Conservation (phyloP, 371 early-diverging fungal genomes). For the Scutellospora calospora region DNA sequence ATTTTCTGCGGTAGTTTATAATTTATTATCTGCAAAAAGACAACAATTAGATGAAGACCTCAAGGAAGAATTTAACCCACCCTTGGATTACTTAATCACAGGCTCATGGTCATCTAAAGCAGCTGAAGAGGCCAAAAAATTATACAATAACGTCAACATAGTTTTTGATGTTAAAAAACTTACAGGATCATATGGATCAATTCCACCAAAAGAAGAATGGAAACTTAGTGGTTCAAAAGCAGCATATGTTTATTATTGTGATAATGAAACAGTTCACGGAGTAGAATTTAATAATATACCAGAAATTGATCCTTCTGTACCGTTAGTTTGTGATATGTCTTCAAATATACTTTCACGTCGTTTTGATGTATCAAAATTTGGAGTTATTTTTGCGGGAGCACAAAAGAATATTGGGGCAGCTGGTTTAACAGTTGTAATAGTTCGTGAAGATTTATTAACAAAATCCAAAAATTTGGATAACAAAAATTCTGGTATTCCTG, state of each 20-base stretch:
- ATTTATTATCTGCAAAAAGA: constrained; percentile 77
- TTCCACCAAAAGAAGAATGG: constrained; percentile 74
- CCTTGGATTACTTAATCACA: constrained; percentile 90
- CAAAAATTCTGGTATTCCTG: constrained; percentile 49
- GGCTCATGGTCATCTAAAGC: constrained; percentile 95
- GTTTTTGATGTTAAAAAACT: constrained; percentile 66
- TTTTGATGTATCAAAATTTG: constrained; percentile 85
- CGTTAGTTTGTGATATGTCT: constrained; percentile 94
- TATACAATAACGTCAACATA: constrained; percentile 79
- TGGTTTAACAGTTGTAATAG: constrained; percentile 91
- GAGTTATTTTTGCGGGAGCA: constrained; percentile 93
- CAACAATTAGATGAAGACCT: constrained; percentile 15
- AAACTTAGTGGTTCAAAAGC: constrained; percentile 73
- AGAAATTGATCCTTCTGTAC: constrained; percentile 72
- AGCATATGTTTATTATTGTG: constrained; percentile 94
- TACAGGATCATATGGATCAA: constrained; percentile 59
- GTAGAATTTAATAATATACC: constrained; percentile 81
- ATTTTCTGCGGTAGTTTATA: constrained; percentile 90
- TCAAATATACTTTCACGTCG: constrained; percentile 91
- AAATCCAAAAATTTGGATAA: constrained; percentile 36
- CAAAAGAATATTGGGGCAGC: constrained; percentile 98
- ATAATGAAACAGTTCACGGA: constrained; percentile 98
- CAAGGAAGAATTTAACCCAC: constrained; percentile 51
- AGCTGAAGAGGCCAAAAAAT: constrained; percentile 82
- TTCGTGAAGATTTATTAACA: constrained; percentile 88